Evolutionary conservation across 1,139 yeast species (phyloP).

Genomic region (Nakaseomyces sp.): DNA sequence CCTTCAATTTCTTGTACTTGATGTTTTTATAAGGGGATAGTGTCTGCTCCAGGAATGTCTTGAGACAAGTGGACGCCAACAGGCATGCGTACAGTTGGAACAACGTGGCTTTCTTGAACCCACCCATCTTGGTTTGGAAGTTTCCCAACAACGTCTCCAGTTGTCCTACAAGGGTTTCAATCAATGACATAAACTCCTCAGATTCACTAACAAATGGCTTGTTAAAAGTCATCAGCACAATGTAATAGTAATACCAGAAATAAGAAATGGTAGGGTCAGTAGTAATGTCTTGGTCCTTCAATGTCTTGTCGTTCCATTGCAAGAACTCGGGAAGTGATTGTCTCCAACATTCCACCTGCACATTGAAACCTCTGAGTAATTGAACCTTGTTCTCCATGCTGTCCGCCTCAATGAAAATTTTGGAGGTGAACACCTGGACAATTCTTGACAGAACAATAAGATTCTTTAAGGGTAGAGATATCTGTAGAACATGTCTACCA

Average conservation of each 20-base stretch:
- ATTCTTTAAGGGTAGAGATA: constrained; percentile 38
- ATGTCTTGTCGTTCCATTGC: constrained; percentile 41
- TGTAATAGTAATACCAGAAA: constrained; percentile 51
- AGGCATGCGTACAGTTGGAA: constrained; percentile 31
- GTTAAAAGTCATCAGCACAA: constrained; percentile 47
- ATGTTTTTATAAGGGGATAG: constrained; percentile 13
- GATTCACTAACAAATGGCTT: constrained; percentile 44
- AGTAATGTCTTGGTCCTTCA: constrained; percentile 36
- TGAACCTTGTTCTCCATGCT: constrained; percentile 23
- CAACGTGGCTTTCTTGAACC: constrained; percentile 23
- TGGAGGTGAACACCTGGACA: constrained; percentile 42
- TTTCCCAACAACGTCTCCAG: constrained; percentile 25
- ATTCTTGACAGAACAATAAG: constrained; percentile 48
- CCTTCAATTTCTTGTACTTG: constrained; percentile 13
- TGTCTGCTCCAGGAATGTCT: background rate
- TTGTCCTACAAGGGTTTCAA: constrained; percentile 26
- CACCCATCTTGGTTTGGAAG: constrained; percentile 22
- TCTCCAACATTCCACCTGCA: constrained; percentile 45
- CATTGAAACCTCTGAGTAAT: constrained; percentile 37
- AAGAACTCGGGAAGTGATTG: constrained; percentile 41
- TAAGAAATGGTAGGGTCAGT: constrained; percentile 40
- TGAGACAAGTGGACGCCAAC: constrained; percentile 26
- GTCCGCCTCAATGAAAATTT: constrained; percentile 29
- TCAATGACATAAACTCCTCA: constrained; percentile 25
- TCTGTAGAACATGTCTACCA: constrained; percentile 34